Conservation (phyloP, 129 eudicot species). For the Arctium minus region DNA sequence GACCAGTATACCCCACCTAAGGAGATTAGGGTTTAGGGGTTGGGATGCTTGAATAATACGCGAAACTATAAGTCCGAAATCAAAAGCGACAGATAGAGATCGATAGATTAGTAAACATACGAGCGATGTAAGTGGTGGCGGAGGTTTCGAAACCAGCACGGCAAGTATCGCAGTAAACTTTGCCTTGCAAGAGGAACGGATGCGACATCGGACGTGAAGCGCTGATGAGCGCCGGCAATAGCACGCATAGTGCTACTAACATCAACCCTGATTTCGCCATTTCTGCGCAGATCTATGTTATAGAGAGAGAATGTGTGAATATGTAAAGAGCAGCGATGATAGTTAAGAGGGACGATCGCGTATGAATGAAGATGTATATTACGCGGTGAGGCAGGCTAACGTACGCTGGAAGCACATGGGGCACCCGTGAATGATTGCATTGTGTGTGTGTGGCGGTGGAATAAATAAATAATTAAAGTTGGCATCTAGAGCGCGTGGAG, state of each 20-base stretch:
- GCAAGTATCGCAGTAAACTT: conserved; percentile 71
- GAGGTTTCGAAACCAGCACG: conserved; percentile 68
- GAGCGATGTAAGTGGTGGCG: conserved; percentile 47
- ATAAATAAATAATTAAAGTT: neutral
- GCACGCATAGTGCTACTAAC: conserved; percentile 38
- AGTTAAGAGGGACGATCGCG: conserved; percentile 3
- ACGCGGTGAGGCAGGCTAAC: conserved; percentile 9
- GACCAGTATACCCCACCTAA: neutral
- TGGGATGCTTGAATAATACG: neutral
- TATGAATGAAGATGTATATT: neutral
- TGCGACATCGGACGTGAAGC: conserved; percentile 36
- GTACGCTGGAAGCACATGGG: conserved; percentile 30
- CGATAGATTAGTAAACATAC: conserved; percentile 14
- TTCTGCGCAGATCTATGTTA: neutral
- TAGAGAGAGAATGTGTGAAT: neutral
- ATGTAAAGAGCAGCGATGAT: neutral
- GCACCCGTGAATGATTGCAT: conserved; percentile 21
- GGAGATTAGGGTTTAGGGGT: neutral
- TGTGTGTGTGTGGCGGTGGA: conserved; percentile 22
- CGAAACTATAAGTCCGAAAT: neutral
- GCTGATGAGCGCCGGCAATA: conserved; percentile 35
- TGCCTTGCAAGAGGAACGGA: conserved; percentile 42
- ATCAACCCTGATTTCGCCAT: conserved; percentile 38
- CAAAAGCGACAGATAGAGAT: neutral
- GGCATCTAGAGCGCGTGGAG: conserved; percentile 4